Base-by-base conservation (phyloP, 257 asterid species). In the Solanum clarkiae region DNA sequence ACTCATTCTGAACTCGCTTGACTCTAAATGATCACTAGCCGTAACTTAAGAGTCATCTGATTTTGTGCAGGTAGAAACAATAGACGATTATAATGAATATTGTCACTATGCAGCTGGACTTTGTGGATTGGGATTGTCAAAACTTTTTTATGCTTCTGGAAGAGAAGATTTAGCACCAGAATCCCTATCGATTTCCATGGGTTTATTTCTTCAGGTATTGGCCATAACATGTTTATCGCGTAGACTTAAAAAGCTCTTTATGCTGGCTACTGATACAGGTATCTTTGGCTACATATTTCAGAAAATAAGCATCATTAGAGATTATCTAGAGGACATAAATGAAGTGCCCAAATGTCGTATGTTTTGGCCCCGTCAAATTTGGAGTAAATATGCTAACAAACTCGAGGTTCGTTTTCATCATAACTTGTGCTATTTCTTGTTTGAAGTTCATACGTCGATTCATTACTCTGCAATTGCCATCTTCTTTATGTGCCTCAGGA, bases 341-440 rank as follows among this genome's bases (percentile, higher is more conserved):
- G 98, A 97, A 95, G 91, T 94, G 85, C 99, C 99, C 54, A 94
- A 91, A 89, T 92, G 98, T 49, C 95, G 98, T 17, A 94, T 95
- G 98, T 95, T 93, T 89, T 97, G 99, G 99, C 98, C 99, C 42
- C 97, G 95, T 57, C 89, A 97, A 86, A 95, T 97, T 68, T 97
- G 98, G 98, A 90, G 94, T 86, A 95, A 95, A 92, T 97, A 96
- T 86, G 98, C 88, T 24, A 87, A 91, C 91, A 96, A 93, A 90
- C 98, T 95, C 81, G 98, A 95, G 98, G 98, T 94, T 69, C 60
- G 74, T 88, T 83, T 70, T 63, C 70, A 63, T 11, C 40, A 63
- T 63, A 63, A 63, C 18, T 24, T 11, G 70, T 63, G 18, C 70
- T 63, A 63, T 63, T 63, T 22, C 70, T 62, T 24, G 70, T 24